phyloP scores from a whole-genome alignment of 2,329 filamentous ascomycete species.

The Cladosporium sp. region DNA sequence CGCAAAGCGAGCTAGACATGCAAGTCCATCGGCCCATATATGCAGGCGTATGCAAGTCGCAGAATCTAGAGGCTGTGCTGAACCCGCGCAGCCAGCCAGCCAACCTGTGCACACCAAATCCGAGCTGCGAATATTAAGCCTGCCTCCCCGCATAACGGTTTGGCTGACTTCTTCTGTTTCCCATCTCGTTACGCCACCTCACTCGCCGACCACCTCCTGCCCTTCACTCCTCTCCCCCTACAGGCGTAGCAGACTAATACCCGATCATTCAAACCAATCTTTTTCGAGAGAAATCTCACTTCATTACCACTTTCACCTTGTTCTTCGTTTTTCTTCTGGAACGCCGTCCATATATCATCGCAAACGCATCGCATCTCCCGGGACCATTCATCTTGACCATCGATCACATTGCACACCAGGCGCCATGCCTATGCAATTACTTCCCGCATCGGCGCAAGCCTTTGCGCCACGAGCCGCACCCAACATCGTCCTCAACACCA shows the following conservation, averaged over 20 bases:
- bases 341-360: constrained; percentile 31
- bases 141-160: constrained; percentile 17
- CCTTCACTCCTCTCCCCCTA: constrained; percentile 26
- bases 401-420: constrained; percentile 18
- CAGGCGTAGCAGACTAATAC: constrained; percentile 30
- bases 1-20: constrained; percentile 16
- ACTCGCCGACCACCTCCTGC: constrained; percentile 28
- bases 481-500: constrained; percentile 89
- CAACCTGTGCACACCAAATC: constrained; percentile 11
- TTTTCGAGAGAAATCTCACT: constrained; percentile 30
- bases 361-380: constrained; percentile 31
- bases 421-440: constrained; percentile 85
- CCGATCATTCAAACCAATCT: constrained; percentile 28
- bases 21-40: constrained; percentile 11
- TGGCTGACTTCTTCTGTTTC: constrained; percentile 9
- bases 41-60: constrained; percentile 17
- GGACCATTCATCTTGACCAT: constrained; percentile 23
- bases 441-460: constrained; percentile 92
- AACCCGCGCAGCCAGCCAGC: background rate
- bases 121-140: constrained; percentile 12
- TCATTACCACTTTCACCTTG: constrained; percentile 27
- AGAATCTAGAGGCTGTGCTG: constrained; percentile 19
- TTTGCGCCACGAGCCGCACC: constrained; percentile 93
- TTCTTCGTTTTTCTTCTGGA: constrained; percentile 24
- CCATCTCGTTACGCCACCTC: constrained; percentile 25